A percentile compares a stretch with the other conserved stretches of the same genome.
Conservation (phyloP, 2,329 filamentous ascomycete species). For the Neofusicoccum sp. region DNA sequence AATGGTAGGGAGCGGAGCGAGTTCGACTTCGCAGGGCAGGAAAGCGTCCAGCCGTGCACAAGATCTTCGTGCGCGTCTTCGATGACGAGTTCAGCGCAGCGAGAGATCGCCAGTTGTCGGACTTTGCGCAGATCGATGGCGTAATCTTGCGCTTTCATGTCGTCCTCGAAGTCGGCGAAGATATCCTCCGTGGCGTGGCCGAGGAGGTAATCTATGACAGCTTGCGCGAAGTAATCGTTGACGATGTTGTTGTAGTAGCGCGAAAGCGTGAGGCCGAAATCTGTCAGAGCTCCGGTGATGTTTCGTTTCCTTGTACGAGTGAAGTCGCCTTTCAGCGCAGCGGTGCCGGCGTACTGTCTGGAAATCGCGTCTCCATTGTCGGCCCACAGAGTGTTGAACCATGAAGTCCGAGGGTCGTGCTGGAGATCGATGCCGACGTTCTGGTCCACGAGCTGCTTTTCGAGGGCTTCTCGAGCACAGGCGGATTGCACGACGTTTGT, state of each 20-base stretch:
- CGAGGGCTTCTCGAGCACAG: slow-evolving; percentile 78
- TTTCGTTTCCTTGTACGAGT: slow-evolving; percentile 88
- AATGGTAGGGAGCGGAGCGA: slow-evolving; percentile 68
- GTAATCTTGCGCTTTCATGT: slow-evolving; percentile 90
- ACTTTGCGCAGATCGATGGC: slow-evolving; percentile 82
- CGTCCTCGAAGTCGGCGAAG: slow-evolving; percentile 91
- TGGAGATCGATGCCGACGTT: slow-evolving; percentile 75
- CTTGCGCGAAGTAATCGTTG: slow-evolving; percentile 95
- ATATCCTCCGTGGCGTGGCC: slow-evolving; percentile 82
- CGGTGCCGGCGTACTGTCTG: slow-evolving; percentile 92
- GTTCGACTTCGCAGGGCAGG: slow-evolving; percentile 71
- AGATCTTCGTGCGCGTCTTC: slow-evolving; percentile 75
- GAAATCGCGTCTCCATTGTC: slow-evolving; percentile 97
- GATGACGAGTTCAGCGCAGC: slow-evolving; percentile 81
- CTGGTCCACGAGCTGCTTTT: slow-evolving; percentile 72
- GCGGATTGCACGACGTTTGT: slow-evolving; percentile 96
- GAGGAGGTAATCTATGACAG: slow-evolving; percentile 88
- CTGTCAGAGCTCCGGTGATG: slow-evolving; percentile 85
- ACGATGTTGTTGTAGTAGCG: slow-evolving; percentile 84
- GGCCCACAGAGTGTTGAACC: slow-evolving; percentile 97
- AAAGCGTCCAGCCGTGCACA: slow-evolving; percentile 83
- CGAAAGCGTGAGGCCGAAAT: slow-evolving; percentile 84
- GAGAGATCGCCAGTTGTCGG: slow-evolving; percentile 85
- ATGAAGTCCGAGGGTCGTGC: slow-evolving; percentile 73
- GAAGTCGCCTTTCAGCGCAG: slow-evolving; percentile 94